Base-by-base conservation (phyloP, 1,284 basidiomycete species). In the Pterula multifida region DNA sequence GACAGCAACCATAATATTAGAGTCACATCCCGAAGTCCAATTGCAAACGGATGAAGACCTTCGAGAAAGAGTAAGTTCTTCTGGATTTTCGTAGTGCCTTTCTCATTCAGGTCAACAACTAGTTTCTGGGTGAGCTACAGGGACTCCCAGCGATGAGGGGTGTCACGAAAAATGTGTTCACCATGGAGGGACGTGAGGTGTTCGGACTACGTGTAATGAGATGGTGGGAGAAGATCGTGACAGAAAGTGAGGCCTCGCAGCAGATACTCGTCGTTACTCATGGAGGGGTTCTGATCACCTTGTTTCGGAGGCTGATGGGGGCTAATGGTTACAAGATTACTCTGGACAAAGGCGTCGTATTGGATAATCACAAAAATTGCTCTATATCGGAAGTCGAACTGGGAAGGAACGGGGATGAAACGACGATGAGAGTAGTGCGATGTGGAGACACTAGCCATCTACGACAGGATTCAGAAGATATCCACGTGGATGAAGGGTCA, bases 51-150 rank as follows among this genome's bases (percentile, higher is more conserved):
- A 71, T 23, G 61, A 61, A 52, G 74, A 68, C 47, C 64, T 88
- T 25, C 65, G 85, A 49, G 85, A 87, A 64, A 66, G 82, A 60
- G 85, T 85, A 17, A 42, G 39, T 47, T 4, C 9, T 22, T 25
- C 28, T 26, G n/a, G 13, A 11, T 23, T 11, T n/a, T 22, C 46
- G 28, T n/a, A 13, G 19, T n/a, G 49, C 36, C 44, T 49, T 39
- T 11, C 39, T 48, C 48, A 23, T 45, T 21, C 22, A 19, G 15
- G 28, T 35, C 53, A 26, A 48, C 13, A 36, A 50, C n/a, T 59
- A 87, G 84, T 68, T 69, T 55, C 72, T 88, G 70, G 85, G 85
- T 2, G 68, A 73, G 49, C 58, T 80, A 58, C 73, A 88, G 61
- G 85, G 84, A 53, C 51, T 52, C 45, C 51, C 57, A 49, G 19